Evolutionary conservation across 1,284 basidiomycete genomes (phyloP), one percentile per base, ranked within the genome.

Genomic region (Termitomyces sp.): DNA sequence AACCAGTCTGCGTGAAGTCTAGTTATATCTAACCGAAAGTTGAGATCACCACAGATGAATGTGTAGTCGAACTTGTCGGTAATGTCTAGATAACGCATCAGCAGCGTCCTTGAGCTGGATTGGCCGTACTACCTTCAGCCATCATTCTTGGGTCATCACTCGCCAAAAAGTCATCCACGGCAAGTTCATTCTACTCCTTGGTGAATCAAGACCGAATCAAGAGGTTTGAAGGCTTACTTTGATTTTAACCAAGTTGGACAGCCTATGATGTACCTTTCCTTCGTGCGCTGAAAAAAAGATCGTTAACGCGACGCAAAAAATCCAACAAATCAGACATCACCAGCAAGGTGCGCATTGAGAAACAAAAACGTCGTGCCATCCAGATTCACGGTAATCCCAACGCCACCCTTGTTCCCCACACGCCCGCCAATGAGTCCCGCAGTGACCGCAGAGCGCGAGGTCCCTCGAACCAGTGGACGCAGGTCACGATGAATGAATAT

Each of bases 301-400:
- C 10, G 37, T 50, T 6, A 49, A 47, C 16, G 19, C n/a, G 21
- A 19, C 13, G 33, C 13, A 37, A 59, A 19, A n/a, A 47, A 8
- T 16, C 18, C 16, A 28, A 53, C 50, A 41, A 28, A 21, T 39
- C n/a, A 40, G 6, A 40, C 68, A 74, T 28, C 56, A 86, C 86
- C 86, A 48, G 91, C 89, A n/a, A 95, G 72, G 67, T 95, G 93
- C 0, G 89, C 88, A 60, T 93, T 94, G 58, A 95, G 70, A 65
- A 95, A 93, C 13, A 95, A 73, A 33, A 94, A 74, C 0, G 89
- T 85, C 5, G 81, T 83, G 4, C 80, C 82, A 45, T 80, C 83
- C 14, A 95, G 72, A 57, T 90, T 84, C 42, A 93, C 65, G 52
- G 86, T 89, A 56, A 94, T 85, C 13, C 89, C 93, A 14, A 93